phyloP scores from a whole-genome alignment of 1,284 basidiomycete species.

The Puccinia polysora region DNA sequence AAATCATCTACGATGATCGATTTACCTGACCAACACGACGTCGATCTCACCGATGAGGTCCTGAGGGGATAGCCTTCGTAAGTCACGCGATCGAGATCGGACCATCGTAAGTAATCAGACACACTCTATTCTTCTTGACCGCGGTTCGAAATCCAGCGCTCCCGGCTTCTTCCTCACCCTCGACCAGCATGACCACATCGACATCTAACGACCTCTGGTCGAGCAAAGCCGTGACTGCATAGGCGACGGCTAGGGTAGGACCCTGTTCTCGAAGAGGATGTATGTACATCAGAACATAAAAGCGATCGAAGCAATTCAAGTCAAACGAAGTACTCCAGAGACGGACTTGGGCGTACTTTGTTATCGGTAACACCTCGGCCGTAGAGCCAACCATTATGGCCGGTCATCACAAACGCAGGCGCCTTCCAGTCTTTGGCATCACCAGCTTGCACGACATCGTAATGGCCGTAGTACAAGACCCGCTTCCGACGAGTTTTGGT shows the following conservation, averaged over 20 bases:
- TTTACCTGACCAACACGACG: constrained; percentile 65
- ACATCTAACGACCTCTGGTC: constrained; percentile 68
- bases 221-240: constrained; percentile 76
- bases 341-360: constrained; percentile 46
- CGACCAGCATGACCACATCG: constrained; percentile 84
- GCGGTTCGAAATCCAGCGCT: constrained; percentile 76
- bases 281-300: background rate
- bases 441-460: constrained; percentile 79
- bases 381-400: constrained; percentile 86
- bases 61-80: constrained; percentile 54
- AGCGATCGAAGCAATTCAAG: background rate
- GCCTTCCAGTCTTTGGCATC: constrained; percentile 69
- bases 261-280: constrained; percentile 65
- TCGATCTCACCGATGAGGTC: constrained; percentile 75
- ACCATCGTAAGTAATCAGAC: constrained; percentile 42
- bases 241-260: constrained; percentile 83
- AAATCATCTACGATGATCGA: background rate
- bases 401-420: constrained; percentile 75
- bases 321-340: background rate
- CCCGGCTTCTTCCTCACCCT: constrained; percentile 93
- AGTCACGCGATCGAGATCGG: background rate
- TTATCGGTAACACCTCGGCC: constrained; percentile 70
- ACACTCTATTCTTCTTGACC: constrained; percentile 69
- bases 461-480: constrained; percentile 88
- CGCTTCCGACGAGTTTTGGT: constrained; percentile 59